Base-by-base conservation (phyloP, 2,329 filamentous ascomycete species). In the Conoideocrella luteorostrata region DNA sequence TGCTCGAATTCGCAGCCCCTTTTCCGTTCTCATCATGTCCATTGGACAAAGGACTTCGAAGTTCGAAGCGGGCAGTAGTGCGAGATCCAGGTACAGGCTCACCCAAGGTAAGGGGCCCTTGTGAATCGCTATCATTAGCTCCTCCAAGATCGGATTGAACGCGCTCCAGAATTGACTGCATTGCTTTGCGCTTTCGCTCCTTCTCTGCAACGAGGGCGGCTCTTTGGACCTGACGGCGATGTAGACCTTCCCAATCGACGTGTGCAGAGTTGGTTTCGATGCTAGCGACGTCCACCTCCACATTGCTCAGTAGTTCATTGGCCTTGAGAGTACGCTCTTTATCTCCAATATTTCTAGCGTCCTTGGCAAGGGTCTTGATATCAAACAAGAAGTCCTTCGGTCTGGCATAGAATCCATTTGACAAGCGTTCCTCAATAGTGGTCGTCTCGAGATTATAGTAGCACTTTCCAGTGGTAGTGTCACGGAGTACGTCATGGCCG, bases 381-480 rank as follows among this genome's bases (percentile, higher is more conserved):
- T 98, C 93, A 32, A 82, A 82, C 40, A 95, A 67, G 59, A 96
- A 98, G 60, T 96, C 91, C 55, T 84, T 84, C 0, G 90, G 88
- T 10, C 90, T 81, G 54, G 89, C 88, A 65, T 98, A 98, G 65
- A 88, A 98, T 5, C 93, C 93, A 61, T 98, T 97, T 4, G 89
- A 94, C 26, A 98, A 72, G n/a, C 93, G 83, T 61, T 95, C 89
- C 67, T 98, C 93, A 42, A 98, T 96, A 1, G 86, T 91, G 4
- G 84, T 84, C 10, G 91, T 86, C 58, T 97, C 90, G 36, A 98
- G 71, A 54, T 98, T 98, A 70, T 96, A 97, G 63, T 84, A 97
- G 62, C 90, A 93, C 62, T 93, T 95, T 45, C 81, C 81, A 2
- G 81, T 87, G 2, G 76, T 75, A 5, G 79, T 81, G 51, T 97